A percentile compares a stretch with the other conserved stretches of the same genome.
Conservation (phyloP, 352 stramenopile species). For the Globisporangium alternatum region DNA sequence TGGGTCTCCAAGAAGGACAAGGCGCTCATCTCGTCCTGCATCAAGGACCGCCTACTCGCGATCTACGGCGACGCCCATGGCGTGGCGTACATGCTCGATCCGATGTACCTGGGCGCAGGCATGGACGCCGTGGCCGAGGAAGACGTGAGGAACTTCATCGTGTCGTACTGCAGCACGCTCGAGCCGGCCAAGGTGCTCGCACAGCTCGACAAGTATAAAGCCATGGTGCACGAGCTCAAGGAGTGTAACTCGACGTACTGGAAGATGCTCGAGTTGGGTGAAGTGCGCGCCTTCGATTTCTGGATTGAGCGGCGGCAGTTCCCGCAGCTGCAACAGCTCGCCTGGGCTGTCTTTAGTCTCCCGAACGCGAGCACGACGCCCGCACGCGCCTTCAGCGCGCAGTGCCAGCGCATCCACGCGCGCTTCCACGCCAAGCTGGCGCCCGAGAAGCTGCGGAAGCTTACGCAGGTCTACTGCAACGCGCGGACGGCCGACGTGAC, state of each 20-base stretch:
- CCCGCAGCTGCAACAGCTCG: slow-evolving; percentile 56
- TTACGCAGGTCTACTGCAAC: slow-evolving; percentile 67
- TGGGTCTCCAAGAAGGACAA: slow-evolving; percentile 75
- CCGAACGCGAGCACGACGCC: slow-evolving; percentile 40
- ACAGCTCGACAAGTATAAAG: slow-evolving; percentile 49
- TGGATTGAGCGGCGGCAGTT: slow-evolving; percentile 60
- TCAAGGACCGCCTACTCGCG: slow-evolving; percentile 58
- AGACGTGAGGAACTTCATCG: slow-evolving; percentile 48
- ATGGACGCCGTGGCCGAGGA: slow-evolving; percentile 48
- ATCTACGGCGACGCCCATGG: slow-evolving; percentile 64
- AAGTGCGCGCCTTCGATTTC: slow-evolving; percentile 51
- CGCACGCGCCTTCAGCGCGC: slow-evolving; percentile 32
- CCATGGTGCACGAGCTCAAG: slow-evolving; percentile 50
- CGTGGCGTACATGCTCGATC: slow-evolving; percentile 59
- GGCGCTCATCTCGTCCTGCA: slow-evolving; percentile 57
- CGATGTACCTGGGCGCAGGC: slow-evolving; percentile 41
- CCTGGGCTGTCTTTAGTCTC: slow-evolving; percentile 51
- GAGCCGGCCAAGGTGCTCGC: slow-evolving; percentile 34
- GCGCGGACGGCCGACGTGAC: slow-evolving; percentile 23
- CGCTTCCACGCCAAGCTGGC: slow-evolving; percentile 40
- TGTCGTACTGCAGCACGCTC: slow-evolving; percentile 37
- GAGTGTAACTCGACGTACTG: slow-evolving; percentile 53
- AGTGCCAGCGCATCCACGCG: slow-evolving; percentile 32
- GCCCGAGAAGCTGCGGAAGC: slow-evolving; percentile 45
- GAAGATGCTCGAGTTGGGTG: slow-evolving; percentile 42